phyloP scores from a whole-genome alignment of 495 filamentous ascomycete genomes.

The Talaromyces nanjingensis region DNA sequence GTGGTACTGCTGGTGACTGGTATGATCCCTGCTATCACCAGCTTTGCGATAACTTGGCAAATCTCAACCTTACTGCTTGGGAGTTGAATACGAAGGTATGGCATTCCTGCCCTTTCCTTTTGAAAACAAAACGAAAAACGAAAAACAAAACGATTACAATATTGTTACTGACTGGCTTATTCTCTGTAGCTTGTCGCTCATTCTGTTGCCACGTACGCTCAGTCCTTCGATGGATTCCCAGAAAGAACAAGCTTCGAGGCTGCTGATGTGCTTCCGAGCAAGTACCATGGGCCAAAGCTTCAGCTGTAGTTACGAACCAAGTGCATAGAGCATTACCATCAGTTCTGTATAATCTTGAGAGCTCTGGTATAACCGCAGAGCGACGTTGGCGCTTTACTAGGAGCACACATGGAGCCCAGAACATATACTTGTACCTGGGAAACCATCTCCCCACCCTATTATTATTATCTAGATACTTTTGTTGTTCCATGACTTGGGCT shows the following conservation, averaged over 20 bases:
- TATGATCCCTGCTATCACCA: slow-evolving; percentile 61
- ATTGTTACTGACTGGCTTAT: not conserved
- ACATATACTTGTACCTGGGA: not conserved
- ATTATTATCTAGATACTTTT: not conserved
- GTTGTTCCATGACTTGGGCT: not conserved
- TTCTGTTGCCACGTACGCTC: not conserved
- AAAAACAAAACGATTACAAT: not conserved
- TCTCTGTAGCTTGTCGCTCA: not conserved
- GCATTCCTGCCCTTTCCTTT: not conserved
- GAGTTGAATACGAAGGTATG: not conserved
- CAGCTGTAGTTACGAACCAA: not conserved
- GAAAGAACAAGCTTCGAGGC: not conserved
- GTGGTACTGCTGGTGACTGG: slow-evolving; percentile 52
- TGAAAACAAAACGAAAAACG: not conserved
- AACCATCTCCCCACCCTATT: not conserved
- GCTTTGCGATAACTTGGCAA: slow-evolving; percentile 47
- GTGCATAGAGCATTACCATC: not conserved
- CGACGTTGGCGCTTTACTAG: not conserved
- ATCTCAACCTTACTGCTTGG: slow-evolving; percentile 52
- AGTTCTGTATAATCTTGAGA: not conserved
- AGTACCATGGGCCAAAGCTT: not conserved
- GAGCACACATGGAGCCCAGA: not conserved
- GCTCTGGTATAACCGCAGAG: not conserved
- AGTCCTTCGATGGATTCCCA: not conserved
- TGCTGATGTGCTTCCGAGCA: not conserved